Percentiles rank a stretch among this genome's conserved stretches.
These are phyloP conservation scores for Xylaria sp. DNA, from an alignment of 2,329 filamentous ascomycete species.

Conservation along the genomic window DNA sequence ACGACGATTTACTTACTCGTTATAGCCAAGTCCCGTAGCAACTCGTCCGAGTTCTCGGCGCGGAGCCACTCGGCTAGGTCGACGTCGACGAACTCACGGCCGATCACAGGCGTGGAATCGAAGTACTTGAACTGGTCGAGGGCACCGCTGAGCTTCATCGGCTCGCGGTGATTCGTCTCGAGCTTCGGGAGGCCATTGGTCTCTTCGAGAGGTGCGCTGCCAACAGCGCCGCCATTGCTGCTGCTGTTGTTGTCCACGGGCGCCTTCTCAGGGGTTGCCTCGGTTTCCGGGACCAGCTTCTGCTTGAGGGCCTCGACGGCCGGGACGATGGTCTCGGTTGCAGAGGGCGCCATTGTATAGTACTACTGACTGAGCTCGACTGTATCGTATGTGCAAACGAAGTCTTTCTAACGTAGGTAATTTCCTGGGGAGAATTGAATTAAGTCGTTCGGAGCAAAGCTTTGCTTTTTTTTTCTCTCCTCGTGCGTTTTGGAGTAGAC, in stretches of 20 bases:
- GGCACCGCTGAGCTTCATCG: slow-evolving; percentile 61
- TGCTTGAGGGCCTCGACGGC: slow-evolving; percentile 43
- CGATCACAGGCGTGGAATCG: slow-evolving; percentile 70
- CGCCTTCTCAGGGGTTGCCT: slow-evolving; percentile 26
- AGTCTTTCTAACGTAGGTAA: not conserved
- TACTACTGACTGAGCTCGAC: slow-evolving; percentile 3
- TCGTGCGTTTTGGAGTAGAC: not conserved
- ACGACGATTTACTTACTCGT: slow-evolving; percentile 59
- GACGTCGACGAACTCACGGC: slow-evolving; percentile 67
- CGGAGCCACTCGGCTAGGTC: slow-evolving; percentile 70
- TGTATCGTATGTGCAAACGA: not conserved
- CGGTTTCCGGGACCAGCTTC: slow-evolving; percentile 33
- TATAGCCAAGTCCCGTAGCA: slow-evolving; percentile 73
- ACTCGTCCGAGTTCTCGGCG: slow-evolving; percentile 69
- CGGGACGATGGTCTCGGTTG: slow-evolving; percentile 42
- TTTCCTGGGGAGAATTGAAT: not conserved
- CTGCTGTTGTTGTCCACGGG: slow-evolving; percentile 26
- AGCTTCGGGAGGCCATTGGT: slow-evolving; percentile 39
- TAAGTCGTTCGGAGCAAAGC: not conserved
- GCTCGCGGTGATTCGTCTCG: slow-evolving; percentile 47
- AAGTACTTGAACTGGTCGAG: slow-evolving; percentile 64
- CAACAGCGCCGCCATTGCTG: slow-evolving; percentile 28
- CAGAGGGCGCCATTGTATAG: slow-evolving; percentile 43
- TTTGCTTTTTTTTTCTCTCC: not conserved
- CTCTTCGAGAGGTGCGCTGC: slow-evolving; percentile 31